Evolutionary conservation across 2,329 filamentous ascomycete genomes (phyloP).

Genomic region (Pseudogymnoascus sp.): DNA sequence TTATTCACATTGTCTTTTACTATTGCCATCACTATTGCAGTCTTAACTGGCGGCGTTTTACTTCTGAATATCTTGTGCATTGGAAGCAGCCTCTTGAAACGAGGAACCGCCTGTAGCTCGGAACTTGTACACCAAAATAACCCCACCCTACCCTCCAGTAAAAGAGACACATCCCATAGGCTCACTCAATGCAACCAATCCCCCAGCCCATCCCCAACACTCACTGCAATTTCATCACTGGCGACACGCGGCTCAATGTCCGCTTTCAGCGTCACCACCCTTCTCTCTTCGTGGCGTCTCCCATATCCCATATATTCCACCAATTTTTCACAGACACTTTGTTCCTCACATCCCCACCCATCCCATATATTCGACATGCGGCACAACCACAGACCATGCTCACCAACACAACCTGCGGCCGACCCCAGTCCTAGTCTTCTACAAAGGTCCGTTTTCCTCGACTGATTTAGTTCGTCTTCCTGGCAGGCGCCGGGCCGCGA

Average conservation of each 20-base stretch:
- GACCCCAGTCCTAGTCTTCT: slow-evolving; percentile 5
- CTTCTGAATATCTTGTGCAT: slow-evolving; percentile 3
- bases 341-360: background rate
- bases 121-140: slow-evolving; percentile 6
- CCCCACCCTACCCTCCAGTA: background rate
- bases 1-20: background rate
- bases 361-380: background rate
- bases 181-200: background rate
- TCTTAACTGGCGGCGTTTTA: background rate
- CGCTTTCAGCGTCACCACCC: background rate
- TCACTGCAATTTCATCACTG: background rate
- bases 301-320: slow-evolving; percentile 5
- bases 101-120: background rate
- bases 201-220: background rate
- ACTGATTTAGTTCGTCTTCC: slow-evolving; percentile 52
- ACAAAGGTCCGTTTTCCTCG: background rate
- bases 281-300: background rate
- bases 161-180: background rate
- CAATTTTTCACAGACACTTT: background rate
- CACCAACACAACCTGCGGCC: slow-evolving; percentile 4
- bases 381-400: background rate
- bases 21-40: no score
- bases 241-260: background rate
- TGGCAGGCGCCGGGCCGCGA: slow-evolving; percentile 39
- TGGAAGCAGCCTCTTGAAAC: background rate